These are phyloP conservation scores for Rhizopogon rudus DNA, from an alignment of 768 basidiomycete genomes.

Conservation along the genomic window DNA sequence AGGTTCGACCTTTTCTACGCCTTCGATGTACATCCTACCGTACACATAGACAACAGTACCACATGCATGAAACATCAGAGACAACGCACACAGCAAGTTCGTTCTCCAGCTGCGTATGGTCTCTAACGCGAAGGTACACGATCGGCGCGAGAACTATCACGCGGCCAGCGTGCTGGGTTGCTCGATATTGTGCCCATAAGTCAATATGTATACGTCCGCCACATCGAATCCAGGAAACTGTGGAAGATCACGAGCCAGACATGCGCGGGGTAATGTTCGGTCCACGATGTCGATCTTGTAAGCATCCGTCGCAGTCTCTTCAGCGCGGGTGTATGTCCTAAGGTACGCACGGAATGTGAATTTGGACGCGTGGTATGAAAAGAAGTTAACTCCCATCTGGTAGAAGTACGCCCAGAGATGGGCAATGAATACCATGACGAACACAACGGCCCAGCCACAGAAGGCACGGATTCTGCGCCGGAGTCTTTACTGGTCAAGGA, in stretches of 20 bases:
- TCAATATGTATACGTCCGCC: too few relatives aligned
- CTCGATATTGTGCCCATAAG: too few relatives aligned
- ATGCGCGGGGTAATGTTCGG: slow-evolving; percentile 46
- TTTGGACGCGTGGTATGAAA: too few relatives aligned
- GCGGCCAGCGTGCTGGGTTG: too few relatives aligned
- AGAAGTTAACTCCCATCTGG: too few relatives aligned
- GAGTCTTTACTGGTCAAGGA: too few relatives aligned
- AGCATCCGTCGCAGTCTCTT: not conserved
- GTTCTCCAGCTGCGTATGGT: slow-evolving; percentile 47
- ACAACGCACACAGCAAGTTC: slow-evolving; percentile 41
- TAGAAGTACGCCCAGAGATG: too few relatives aligned
- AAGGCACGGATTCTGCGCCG: too few relatives aligned
- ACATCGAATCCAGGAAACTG: slow-evolving; percentile 73
- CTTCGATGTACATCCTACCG: not conserved
- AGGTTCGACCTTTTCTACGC: slow-evolving; percentile 3
- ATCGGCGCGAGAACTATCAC: slow-evolving; percentile 70
- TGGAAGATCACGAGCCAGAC: slow-evolving; percentile 66
- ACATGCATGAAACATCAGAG: not conserved
- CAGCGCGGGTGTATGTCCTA: not conserved
- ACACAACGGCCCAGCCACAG: too few relatives aligned
- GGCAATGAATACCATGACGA: too few relatives aligned
- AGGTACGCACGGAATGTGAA: not conserved
- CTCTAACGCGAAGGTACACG: slow-evolving; percentile 64
- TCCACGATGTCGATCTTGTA: not conserved
- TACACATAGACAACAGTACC: not conserved